Conservation (phyloP, 805 yeast genomes). For the Kodamaea nitidulidarum region DNA sequence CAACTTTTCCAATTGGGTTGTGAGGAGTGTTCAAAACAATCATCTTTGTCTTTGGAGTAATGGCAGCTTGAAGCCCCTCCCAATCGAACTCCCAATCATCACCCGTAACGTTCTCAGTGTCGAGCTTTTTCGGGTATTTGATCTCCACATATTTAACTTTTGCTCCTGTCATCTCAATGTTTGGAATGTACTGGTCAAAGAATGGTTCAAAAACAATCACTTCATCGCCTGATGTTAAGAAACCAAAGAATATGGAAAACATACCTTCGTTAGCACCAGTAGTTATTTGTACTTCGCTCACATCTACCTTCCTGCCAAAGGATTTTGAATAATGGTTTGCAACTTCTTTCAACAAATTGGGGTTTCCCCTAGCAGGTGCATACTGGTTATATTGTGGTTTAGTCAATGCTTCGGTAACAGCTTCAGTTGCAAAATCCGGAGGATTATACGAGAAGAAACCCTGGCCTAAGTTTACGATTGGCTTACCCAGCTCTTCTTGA, state of each 20-base stretch:
- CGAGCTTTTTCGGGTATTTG: constrained; percentile 74
- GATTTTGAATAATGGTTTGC: constrained; percentile 67
- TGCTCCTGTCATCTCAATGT: constrained; percentile 92
- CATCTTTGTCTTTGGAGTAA: constrained; percentile 74
- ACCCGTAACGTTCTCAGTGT: constrained; percentile 62
- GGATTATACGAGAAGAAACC: constrained; percentile 97
- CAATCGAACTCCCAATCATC: constrained; percentile 86
- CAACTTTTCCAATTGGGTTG: constrained; percentile 92
- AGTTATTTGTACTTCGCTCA: constrained; percentile 70
- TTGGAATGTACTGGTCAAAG: constrained; percentile 94
- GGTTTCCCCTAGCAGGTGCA: constrained; percentile 87
- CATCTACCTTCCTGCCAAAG: constrained; percentile 53
- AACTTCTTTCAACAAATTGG: constrained; percentile 65
- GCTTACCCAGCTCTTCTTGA: constrained; percentile 62
- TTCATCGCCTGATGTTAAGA: constrained; percentile 84
- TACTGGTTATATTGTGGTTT: constrained; percentile 82
- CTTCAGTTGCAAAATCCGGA: constrained; percentile 84
- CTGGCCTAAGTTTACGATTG: constrained; percentile 87
- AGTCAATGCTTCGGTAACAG: constrained; percentile 73
- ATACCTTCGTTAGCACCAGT: constrained; percentile 99
- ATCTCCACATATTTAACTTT: constrained; percentile 82
- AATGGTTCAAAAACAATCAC: constrained; percentile 96
- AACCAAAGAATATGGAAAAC: constrained; percentile 78
- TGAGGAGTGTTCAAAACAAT: constrained; percentile 91
- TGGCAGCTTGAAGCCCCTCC: constrained; percentile 66